These are phyloP conservation scores for Carex parvula DNA, from an alignment of 176 grass and related monocot species.

Conservation along the genomic window DNA sequence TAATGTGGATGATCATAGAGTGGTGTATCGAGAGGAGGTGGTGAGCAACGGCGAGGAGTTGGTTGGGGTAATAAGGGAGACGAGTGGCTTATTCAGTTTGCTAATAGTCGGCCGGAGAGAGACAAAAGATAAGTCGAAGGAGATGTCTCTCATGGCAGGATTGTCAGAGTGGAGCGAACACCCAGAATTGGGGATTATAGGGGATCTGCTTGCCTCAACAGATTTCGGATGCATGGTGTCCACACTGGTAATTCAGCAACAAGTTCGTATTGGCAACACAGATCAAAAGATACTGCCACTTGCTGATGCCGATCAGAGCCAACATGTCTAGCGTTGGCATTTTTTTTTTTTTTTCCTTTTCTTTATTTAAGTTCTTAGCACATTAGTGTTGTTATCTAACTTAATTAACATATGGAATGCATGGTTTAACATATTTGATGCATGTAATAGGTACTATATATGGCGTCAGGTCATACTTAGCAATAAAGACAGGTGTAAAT, in stretches of 20 bases:
- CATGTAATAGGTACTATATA: neutral
- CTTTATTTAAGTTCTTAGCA: neutral
- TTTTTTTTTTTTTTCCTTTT: no score
- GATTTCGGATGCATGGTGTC: constrained; percentile 55
- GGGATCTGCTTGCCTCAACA: constrained; percentile 61
- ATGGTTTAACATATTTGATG: constrained; percentile 1
- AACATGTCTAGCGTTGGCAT: constrained; percentile 7
- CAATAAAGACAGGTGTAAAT: neutral
- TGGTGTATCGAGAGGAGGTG: constrained; percentile 48
- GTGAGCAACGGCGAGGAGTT: constrained; percentile 52
- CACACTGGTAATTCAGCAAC: constrained; percentile 79
- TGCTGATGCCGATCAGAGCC: neutral
- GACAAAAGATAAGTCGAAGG: constrained; percentile 32
- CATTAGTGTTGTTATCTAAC: constrained; percentile 8
- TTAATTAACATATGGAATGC: constrained; percentile 7
- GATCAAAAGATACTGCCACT: neutral
- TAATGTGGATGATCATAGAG: constrained; percentile 39
- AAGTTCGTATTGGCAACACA: constrained; percentile 31
- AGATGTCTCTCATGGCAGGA: constrained; percentile 44
- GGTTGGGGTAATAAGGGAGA: constrained; percentile 41
- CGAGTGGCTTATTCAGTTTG: constrained; percentile 39
- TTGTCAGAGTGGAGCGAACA: constrained; percentile 84
- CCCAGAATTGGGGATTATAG: constrained; percentile 74
- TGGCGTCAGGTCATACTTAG: neutral
- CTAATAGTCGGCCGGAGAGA: constrained; percentile 64